Evolutionary conservation across 805 yeast species (phyloP).

Genomic region (Candida yuanshanica): DNA sequence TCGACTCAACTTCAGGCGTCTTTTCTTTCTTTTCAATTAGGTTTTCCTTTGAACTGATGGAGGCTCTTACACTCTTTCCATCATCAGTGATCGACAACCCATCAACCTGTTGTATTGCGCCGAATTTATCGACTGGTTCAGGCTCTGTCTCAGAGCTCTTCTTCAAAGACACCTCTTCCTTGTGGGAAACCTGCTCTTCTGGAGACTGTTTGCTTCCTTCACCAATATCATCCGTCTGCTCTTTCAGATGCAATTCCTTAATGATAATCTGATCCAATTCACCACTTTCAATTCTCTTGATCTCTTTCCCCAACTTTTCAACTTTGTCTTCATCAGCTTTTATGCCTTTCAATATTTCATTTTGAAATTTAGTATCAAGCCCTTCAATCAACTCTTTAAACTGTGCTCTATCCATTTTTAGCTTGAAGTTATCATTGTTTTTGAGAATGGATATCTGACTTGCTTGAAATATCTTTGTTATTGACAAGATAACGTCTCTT

Average conservation of each 20-base stretch:
- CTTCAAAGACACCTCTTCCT: too few species aligned
- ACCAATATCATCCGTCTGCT: constrained; percentile 1
- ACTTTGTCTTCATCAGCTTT: constrained; percentile 12
- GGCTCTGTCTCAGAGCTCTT: too few species aligned
- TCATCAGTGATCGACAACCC: too few species aligned
- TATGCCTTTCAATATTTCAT: constrained; percentile 5
- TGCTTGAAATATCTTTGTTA: constrained; percentile 19
- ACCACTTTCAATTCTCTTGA: constrained; percentile 17
- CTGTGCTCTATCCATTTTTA: constrained; percentile 14
- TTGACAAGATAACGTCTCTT: constrained; percentile 21
- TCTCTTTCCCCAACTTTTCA: constrained; percentile 10
- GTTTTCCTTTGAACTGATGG: too few species aligned
- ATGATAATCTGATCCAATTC: constrained; percentile 14
- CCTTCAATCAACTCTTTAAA: constrained; percentile 14
- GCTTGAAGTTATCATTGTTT: constrained; percentile 21
- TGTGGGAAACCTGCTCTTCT: too few species aligned
- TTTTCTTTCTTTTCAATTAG: too few species aligned
- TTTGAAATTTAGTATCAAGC: constrained; percentile 9
- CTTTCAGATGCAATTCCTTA: constrained; percentile 8
- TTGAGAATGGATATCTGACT: constrained; percentile 20
- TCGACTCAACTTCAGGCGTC: too few species aligned
- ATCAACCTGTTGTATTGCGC: too few species aligned
- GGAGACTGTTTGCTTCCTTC: neutral
- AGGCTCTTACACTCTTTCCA: too few species aligned
- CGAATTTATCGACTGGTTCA: too few species aligned